Evolutionary conservation across 768 basidiomycete species (phyloP).

Genomic region (Amanita jacksonii): DNA sequence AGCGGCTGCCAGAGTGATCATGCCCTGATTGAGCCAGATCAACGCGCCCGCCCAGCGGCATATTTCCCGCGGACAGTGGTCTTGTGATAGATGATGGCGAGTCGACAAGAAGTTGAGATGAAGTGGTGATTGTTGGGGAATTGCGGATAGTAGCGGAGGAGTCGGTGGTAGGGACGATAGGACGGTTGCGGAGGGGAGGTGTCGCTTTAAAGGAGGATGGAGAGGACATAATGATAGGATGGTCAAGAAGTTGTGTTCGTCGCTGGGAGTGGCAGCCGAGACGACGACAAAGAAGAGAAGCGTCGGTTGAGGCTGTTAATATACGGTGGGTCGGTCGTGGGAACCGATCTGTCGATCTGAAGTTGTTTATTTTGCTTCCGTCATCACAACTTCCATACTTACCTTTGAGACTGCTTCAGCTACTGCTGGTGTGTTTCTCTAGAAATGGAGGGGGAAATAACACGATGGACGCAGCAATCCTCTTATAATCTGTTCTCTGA

Average conservation of each 20-base stretch:
- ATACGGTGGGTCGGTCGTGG: not conserved
- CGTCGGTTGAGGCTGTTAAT: not conserved
- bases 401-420: no score
- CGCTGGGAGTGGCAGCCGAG: slow-evolving; percentile 1
- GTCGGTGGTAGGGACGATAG: not conserved
- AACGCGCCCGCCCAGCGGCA: not conserved
- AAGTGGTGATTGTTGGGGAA: slow-evolving; percentile 13
- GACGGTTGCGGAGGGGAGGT: not conserved
- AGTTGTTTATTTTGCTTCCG: not conserved
- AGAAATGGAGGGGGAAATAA: no score
- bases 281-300: slow-evolving; percentile 4
- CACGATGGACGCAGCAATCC: no score
- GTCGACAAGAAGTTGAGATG: slow-evolving; percentile 6
- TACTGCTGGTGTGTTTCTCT: no score
- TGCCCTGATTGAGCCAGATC: not conserved
- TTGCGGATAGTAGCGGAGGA: slow-evolving; percentile 14
- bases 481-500: no score
- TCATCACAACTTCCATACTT: not conserved
- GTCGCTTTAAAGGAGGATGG: not conserved
- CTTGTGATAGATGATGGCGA: slow-evolving; percentile 3
- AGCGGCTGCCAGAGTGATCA: not conserved
- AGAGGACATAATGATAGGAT: not conserved
- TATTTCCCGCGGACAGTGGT: not conserved
- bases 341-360: slow-evolving; percentile 6
- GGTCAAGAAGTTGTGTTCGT: slow-evolving; percentile 4